Base-by-base conservation (phyloP, 805 yeast genomes). In the Soucietia sequanensis region DNA sequence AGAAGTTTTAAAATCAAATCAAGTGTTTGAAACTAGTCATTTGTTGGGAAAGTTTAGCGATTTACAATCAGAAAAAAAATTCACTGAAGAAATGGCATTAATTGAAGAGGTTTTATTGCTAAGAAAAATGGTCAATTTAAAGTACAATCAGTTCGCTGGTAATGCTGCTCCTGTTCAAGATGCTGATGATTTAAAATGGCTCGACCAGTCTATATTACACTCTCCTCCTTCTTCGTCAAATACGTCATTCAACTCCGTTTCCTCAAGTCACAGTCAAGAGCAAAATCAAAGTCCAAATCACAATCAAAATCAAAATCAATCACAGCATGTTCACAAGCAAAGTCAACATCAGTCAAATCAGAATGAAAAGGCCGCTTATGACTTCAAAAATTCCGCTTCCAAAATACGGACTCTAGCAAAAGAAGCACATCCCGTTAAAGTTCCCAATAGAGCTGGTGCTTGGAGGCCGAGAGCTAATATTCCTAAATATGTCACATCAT, bases 51-150 rank as follows among this genome's bases (percentile, higher is more conserved):
- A 48, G 3, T 68, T 72, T 35, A 56, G 54, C 3, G 50, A 56
- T 22, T 38, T 68, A 7, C 38, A 59, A 10, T 52, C 61, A 5
- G 72, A 65, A 39, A 55, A 57, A 30, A 51, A 60, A 18, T 49
- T 48, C 26, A 50, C 56, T 3, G 61, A 54, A 3, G 62, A 60
- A 24, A 42, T 63, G 26, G 62, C 65, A 1, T 45, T 76, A 11
- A 44, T 72, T 0, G 70, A 72, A 22, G 79, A 77, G 46, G 64
- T 77, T 8, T 48, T 57, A 2, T 51, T 66, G 13, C 53, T 78
- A 27, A 60, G 72, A 34, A 59, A 60, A 15, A 53, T 68, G 45
- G 54, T 57, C 6, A 23, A 31, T 13, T 19, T 21, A 23, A 37
- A 19, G 19, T 18, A 29, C 15, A 29, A 18, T 10, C 23, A 29